These are phyloP conservation scores for Hanseniaspora osmophila DNA, from an alignment of 805 yeast genomes.

Conservation along the genomic window DNA sequence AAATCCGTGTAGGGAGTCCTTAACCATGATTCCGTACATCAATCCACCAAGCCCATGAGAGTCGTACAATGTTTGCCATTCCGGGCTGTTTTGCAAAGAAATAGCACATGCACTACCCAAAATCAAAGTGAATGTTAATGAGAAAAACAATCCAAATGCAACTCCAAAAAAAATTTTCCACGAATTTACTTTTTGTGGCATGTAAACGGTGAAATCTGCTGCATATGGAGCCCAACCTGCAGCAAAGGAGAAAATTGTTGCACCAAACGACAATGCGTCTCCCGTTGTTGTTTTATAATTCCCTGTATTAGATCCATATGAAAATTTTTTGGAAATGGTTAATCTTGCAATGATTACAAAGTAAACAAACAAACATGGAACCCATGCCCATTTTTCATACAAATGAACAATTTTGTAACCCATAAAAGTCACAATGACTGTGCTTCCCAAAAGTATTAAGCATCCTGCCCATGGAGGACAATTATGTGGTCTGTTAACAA, in stretches of 20 bases:
- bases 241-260: conserved; percentile 75
- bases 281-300: conserved; percentile 68
- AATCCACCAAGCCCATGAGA: conserved; percentile 65
- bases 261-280: conserved; percentile 65
- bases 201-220: conserved; percentile 82
- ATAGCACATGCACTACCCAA: conserved; percentile 67
- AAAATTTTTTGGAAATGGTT: conserved; percentile 42
- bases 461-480: conserved; percentile 90
- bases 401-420: conserved; percentile 74
- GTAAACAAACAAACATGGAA: conserved; percentile 63
- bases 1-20: conserved; percentile 71
- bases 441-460: conserved; percentile 50
- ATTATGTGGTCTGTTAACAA: conserved; percentile 44
- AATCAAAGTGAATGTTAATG: conserved; percentile 57
- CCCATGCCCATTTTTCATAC: conserved; percentile 80
- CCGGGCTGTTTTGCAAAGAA: conserved; percentile 10
- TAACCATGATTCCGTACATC: conserved; percentile 62
- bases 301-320: conserved; percentile 32
- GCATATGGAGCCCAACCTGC: conserved; percentile 93
- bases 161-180: conserved; percentile 50
- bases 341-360: conserved; percentile 68
- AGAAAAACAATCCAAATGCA: conserved; percentile 46
- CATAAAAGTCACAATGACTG: conserved; percentile 62
- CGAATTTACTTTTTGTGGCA: conserved; percentile 50
- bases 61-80: conserved; percentile 34